Percentiles rank a stretch among this genome's conserved stretches.
Conservation (phyloP, 805 yeast genomes). For the Hanseniaspora nectarophila region DNA sequence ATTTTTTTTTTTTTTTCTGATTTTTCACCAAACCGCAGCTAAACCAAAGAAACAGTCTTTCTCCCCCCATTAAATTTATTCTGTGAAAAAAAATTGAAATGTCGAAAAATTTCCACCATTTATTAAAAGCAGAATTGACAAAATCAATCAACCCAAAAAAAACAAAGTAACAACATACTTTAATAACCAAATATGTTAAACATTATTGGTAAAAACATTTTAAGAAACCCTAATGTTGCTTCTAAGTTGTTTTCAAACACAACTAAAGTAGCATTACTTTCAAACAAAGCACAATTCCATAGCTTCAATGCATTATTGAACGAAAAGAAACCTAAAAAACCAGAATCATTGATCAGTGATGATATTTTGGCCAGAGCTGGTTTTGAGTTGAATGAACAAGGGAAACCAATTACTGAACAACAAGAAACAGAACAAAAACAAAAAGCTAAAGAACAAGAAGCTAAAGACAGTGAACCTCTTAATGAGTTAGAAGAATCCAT, state of each 20-base stretch:
- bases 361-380: constrained; percentile 79
- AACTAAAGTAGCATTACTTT: not conserved
- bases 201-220: not conserved
- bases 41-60: not conserved
- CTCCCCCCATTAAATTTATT: not conserved
- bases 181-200: not conserved
- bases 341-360: constrained; percentile 57
- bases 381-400: constrained; percentile 43
- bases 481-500: constrained; percentile 15
- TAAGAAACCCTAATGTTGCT: not conserved
- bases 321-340: constrained; percentile 14
- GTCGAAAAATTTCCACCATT: not conserved
- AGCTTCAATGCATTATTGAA: constrained; percentile 15
- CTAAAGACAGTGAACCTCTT: constrained; percentile 18
- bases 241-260: not conserved
- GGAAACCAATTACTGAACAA: constrained; percentile 15
- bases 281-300: not conserved
- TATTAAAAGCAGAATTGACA: too few relatives aligned
- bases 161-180: not conserved
- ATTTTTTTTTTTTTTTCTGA: not conserved
- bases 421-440: constrained; percentile 15
- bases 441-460: constrained; percentile 18
- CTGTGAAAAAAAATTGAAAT: not conserved
- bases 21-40: too few relatives aligned
- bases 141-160: too few relatives aligned